Evolutionary conservation across 2,329 filamentous ascomycete genomes (phyloP).

Genomic region (Zymoseptoria crescenta): DNA sequence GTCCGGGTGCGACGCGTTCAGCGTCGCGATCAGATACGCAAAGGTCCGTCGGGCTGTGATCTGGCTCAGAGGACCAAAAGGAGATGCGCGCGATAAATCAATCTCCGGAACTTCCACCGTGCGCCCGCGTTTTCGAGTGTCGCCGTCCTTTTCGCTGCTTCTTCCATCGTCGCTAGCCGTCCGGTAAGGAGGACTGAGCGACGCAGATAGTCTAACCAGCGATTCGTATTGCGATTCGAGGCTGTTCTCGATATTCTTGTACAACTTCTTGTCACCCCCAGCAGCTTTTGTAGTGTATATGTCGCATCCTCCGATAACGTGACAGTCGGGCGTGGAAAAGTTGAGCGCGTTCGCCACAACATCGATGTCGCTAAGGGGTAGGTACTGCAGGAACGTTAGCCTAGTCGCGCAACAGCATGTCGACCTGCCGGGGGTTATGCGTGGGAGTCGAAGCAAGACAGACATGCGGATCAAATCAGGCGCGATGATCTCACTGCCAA

Average conservation of each 20-base stretch:
- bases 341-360: slow-evolving; percentile 87
- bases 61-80: slow-evolving; percentile 85
- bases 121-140: slow-evolving; percentile 30
- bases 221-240: slow-evolving; percentile 88
- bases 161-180: slow-evolving; percentile 21
- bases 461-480: background rate
- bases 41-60: slow-evolving; percentile 84
- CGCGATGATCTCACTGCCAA: background rate
- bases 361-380: slow-evolving; percentile 85
- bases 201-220: slow-evolving; percentile 75
- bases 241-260: slow-evolving; percentile 87
- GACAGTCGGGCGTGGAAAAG: slow-evolving; percentile 88
- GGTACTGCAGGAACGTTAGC: slow-evolving; percentile 55
- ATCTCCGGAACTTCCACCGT: slow-evolving; percentile 28
- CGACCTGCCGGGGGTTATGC: background rate
- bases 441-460: background rate
- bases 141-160: slow-evolving; percentile 11
- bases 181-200: slow-evolving; percentile 69
- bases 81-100: slow-evolving; percentile 76
- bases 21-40: slow-evolving; percentile 89
- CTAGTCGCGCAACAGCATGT: background rate
- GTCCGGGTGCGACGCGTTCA: slow-evolving; percentile 92
- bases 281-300: slow-evolving; percentile 96
- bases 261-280: slow-evolving; percentile 91
- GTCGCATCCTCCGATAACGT: slow-evolving; percentile 88